Evolutionary conservation across 1,284 basidiomycete species (phyloP), one percentile per base, ranked within the genome.

Genomic region (Trichosporon ovoides): DNA sequence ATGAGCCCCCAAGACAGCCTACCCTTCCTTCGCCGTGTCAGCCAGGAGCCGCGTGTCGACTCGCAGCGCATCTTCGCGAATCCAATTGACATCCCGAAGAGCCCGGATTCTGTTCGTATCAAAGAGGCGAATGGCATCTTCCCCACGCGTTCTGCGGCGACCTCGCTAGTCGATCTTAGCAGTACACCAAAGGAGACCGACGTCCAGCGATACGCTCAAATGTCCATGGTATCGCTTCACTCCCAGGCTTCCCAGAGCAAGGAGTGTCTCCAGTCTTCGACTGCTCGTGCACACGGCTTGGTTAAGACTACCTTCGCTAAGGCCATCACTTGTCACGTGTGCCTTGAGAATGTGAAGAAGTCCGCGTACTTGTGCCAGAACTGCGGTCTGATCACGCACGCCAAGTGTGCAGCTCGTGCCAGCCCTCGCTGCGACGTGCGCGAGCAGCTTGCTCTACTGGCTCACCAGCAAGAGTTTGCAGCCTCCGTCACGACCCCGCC

Each of bases 231-330:
- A 10, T 56, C 53, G 16, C 56, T 63, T n/a, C 61, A 63, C 56
- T 58, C 61, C 22, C 51, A 60, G 20, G 38, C 43, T n/a, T 36
- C 53, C 13, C 61, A 57, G 50, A 60, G 48, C 24, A 33, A 36
- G 12, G 53, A 54, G 53, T 65, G 7, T 64, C 55, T 65, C 31
- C 58, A 66, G 13, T 64, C 59, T 3, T 61, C 59, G 9, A 61
- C 59, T 28, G 46, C 28, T 31, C 56, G 13, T 52, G 83, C 86
- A 34, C 93, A 96, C 68, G 83, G 83, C 7, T 92, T 95, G 70
- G 88, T 95, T 48, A 93, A 91, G 79, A 95, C 90, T 2, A 88
- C 87, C 3, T 96, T 96, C 75, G 87, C 87, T 70, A 94, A 93
- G 80, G 92, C 91, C 24, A 87, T 97, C 77, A 79, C 83, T 11